Evolutionary conservation across 2,329 filamentous ascomycete genomes (phyloP).

Genomic region (Neonectria faginata): DNA sequence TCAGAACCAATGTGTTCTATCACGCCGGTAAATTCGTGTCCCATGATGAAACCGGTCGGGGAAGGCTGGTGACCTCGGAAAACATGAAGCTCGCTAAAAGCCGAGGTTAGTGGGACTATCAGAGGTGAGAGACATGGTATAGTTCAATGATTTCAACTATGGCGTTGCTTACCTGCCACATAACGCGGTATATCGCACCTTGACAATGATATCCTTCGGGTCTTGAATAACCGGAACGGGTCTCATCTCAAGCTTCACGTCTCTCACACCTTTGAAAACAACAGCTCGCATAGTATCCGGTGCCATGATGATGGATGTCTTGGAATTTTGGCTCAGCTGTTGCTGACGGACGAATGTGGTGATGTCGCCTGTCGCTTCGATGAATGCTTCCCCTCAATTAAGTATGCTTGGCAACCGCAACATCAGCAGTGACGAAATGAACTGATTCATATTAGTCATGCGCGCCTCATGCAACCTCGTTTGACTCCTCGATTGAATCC

Average conservation of each 20-base stretch:
- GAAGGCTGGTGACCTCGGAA: slow-evolving; percentile 85
- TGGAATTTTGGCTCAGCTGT: too few relatives aligned
- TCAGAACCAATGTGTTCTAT: slow-evolving; percentile 73
- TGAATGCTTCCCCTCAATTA: too few relatives aligned
- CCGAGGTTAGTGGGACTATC: too few relatives aligned
- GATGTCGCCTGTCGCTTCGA: too few relatives aligned
- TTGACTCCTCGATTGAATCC: neutral
- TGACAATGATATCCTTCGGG: slow-evolving; percentile 23
- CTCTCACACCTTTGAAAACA: slow-evolving; percentile 28
- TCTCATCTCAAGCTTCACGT: slow-evolving; percentile 22
- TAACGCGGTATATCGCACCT: slow-evolving; percentile 25
- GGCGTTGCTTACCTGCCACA: slow-evolving; percentile 30
- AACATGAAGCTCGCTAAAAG: slow-evolving; percentile 74
- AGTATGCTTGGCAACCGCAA: too few relatives aligned
- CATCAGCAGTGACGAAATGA: too few relatives aligned
- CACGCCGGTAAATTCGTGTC: slow-evolving; percentile 86
- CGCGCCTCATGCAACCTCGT: neutral
- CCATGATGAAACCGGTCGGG: slow-evolving; percentile 70
- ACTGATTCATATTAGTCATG: slow-evolving; percentile 49
- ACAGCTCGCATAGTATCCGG: slow-evolving; percentile 27
- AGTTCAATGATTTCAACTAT: neutral
- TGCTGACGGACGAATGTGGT: too few relatives aligned
- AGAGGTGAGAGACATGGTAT: neutral
- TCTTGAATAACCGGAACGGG: slow-evolving; percentile 23
- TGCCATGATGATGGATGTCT: neutral